Conservation (phyloP, 176 grass and related monocot genomes). For the Eragrostis nindensis region DNA sequence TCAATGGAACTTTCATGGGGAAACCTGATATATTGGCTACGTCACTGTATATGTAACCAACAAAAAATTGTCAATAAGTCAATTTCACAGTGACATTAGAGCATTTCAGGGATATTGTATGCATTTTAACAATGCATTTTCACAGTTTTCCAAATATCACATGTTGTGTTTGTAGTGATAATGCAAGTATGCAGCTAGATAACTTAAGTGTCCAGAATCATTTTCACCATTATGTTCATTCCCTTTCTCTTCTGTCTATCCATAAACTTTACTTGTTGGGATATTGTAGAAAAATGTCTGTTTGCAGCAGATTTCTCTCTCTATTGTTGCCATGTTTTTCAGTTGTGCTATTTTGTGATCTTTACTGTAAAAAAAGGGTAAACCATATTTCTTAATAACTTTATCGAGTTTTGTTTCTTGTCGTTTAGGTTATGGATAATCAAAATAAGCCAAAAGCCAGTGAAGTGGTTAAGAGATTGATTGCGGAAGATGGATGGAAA, state of each 20-base stretch:
- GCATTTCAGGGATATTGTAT: neutral
- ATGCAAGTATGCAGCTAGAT: neutral
- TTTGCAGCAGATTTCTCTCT: conserved; percentile 14
- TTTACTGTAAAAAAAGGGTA: conserved; percentile 26
- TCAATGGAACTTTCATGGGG: neutral
- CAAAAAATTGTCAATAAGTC: conserved; percentile 12
- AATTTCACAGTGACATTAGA: conserved; percentile 13
- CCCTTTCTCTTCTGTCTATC: neutral
- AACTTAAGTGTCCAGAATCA: conserved; percentile 13
- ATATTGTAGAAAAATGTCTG: neutral
- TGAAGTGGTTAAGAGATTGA: conserved; percentile 83
- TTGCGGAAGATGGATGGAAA: conserved; percentile 94
- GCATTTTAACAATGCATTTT: conserved; percentile 17
- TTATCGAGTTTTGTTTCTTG: conserved; percentile 8
- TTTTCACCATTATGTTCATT: conserved; percentile 31
- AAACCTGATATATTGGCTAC: conserved; percentile 12
- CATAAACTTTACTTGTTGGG: neutral
- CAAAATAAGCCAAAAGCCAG: conserved; percentile 65
- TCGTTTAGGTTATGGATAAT: conserved; percentile 71
- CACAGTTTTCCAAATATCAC: conserved; percentile 2
- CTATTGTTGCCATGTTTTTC: neutral
- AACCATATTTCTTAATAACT: neutral
- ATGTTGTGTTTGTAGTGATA: conserved; percentile 19
- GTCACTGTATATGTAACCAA: conserved; percentile 16
- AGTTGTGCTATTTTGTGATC: conserved; percentile 15